Evolutionary conservation across 129 eudicot genomes (phyloP), one percentile per base, ranked within the genome.

Genomic region (Saussurea involucrata): DNA sequence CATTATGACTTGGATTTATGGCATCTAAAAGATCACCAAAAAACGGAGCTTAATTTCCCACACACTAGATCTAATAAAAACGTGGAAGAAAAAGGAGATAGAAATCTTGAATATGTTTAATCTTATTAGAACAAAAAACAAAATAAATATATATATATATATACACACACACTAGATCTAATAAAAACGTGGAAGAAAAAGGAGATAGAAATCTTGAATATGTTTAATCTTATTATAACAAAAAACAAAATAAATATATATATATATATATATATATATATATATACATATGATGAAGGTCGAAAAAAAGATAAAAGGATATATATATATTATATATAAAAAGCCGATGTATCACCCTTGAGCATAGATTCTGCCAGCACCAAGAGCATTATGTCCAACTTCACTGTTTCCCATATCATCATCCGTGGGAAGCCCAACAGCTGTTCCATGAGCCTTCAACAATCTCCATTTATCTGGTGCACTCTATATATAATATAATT

Each of bases 351-450:
- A 72, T 78, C 58, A 89, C 94, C 95, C 95, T 85, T 89, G 95
- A 64, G 95, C 95, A 83, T 20, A 89, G 28, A 89, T 89, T 66
- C 91, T 53, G 25, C 95, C 95, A 60, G 95, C 95, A 75, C 95
- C 95, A 79, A 89, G 87, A 69, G 95, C 95, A 84, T 89, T 89
- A 74, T 89, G 95, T 49, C 95, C 95, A 32, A 86, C 95, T 80
- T 89, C 95, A 85, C 95, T 89, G 77, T 89, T 89, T 10, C 95
- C 95, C 95, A 89, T 89, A 74, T 89, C 95, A 82, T 89, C 95
- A 3, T 89, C 95, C 10, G 87, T 71, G 7, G 95, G 95, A 74
- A 89, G 84, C 60, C 95, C 95, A 32, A 89, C 95, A 0, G 95
- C 95, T n/a, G 66, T 86, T 9, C 95, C 95, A 76, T 89, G 95